Conservation (phyloP, 768 basidiomycete species). For the Trametes gibbosa region DNA sequence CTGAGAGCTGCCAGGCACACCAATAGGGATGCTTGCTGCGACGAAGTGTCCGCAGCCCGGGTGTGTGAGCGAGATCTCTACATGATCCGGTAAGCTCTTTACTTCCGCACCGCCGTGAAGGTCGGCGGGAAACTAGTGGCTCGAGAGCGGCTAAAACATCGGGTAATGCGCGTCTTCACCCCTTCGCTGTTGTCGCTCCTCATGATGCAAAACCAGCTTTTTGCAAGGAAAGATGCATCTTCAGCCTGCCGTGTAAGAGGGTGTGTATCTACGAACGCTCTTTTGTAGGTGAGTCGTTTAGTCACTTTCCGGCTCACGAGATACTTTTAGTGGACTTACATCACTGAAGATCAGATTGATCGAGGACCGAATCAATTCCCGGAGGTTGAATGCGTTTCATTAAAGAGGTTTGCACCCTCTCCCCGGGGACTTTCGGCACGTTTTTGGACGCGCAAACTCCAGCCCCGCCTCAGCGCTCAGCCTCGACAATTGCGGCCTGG, state of each 20-base stretch:
- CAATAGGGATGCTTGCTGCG: neutral
- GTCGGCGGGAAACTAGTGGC: neutral
- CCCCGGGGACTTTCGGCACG: neutral
- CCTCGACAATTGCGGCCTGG: neutral
- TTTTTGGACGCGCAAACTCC: no score
- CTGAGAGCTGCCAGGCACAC: constrained; percentile 1
- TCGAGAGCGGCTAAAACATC: neutral
- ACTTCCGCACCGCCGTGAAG: constrained; percentile 10
- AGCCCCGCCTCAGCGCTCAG: neutral
- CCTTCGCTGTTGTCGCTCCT: neutral
- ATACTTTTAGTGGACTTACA: neutral
- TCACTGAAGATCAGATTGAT: constrained; percentile 7
- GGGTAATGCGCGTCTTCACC: neutral
- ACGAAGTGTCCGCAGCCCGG: neutral
- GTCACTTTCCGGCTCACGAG: no score
- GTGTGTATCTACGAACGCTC: no score
- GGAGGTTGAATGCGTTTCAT: neutral
- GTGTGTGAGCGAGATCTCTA: neutral
- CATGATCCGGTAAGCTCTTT: constrained; percentile 16
- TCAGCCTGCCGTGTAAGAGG: no score
- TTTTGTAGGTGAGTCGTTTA: neutral
- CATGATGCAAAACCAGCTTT: no score
- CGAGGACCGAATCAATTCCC: neutral
- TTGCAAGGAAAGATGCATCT: no score
- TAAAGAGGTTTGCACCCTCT: neutral